Percentiles rank a stretch among this genome's conserved stretches.
Evolutionary conservation across 2,329 filamentous ascomycete genomes (phyloP).

Genomic region (Fusarium metavorans): DNA sequence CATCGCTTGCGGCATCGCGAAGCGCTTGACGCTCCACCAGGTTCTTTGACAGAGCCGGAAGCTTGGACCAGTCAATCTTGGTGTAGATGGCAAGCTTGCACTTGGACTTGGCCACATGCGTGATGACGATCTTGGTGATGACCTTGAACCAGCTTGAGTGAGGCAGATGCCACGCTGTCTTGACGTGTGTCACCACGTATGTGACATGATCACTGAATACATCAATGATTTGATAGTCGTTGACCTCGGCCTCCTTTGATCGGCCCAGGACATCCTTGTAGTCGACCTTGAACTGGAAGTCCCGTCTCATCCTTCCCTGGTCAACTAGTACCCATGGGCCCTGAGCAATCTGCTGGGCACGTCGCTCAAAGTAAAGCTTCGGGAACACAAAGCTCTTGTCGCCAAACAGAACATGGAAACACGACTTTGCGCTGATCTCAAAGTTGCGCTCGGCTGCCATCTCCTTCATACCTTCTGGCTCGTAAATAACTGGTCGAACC

Average conservation of each 20-base stretch:
- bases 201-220: slow-evolving; percentile 80
- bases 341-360: slow-evolving; percentile 84
- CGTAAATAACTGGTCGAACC: slow-evolving; percentile 82
- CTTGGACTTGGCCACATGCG: slow-evolving; percentile 89
- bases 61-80: slow-evolving; percentile 86
- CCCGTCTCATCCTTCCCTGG: slow-evolving; percentile 77
- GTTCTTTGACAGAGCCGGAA: slow-evolving; percentile 70
- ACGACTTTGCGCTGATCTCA: slow-evolving; percentile 90
- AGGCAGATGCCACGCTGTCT: slow-evolving; percentile 85
- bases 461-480: slow-evolving; percentile 83
- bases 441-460: slow-evolving; percentile 84
- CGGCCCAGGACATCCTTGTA: slow-evolving; percentile 74
- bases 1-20: slow-evolving; percentile 78
- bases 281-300: slow-evolving; percentile 84
- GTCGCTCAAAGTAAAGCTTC: slow-evolving; percentile 85
- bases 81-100: slow-evolving; percentile 92
- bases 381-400: slow-evolving; percentile 97
- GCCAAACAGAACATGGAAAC: slow-evolving; percentile 96
- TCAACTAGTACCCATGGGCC: slow-evolving; percentile 84
- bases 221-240: slow-evolving; percentile 89
- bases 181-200: slow-evolving; percentile 73
- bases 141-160: slow-evolving; percentile 83
- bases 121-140: slow-evolving; percentile 92
- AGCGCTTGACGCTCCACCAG: slow-evolving; percentile 78
- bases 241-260: slow-evolving; percentile 71